phyloP scores from a whole-genome alignment of 495 filamentous ascomycete genomes.

The Aspergillus affinis region DNA sequence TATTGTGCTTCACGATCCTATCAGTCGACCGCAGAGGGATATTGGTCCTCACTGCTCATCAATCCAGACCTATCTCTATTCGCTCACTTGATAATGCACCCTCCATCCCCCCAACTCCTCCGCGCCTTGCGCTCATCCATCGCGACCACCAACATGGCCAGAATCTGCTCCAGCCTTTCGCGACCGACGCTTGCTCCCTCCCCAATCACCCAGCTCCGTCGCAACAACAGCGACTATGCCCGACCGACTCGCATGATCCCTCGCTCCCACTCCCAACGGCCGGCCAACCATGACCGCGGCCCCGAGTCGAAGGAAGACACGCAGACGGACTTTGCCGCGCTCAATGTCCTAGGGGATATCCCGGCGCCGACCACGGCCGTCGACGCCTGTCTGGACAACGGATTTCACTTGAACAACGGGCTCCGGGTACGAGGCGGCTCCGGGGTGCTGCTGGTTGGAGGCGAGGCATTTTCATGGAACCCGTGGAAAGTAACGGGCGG shows the following conservation, averaged over 20 bases:
- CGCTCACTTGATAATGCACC: slow-evolving; percentile 31
- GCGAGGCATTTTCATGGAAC: slow-evolving; percentile 85
- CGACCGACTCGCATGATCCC: slow-evolving; percentile 40
- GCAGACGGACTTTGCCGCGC: slow-evolving; percentile 69
- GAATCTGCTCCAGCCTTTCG: slow-evolving; percentile 18
- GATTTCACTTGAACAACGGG: slow-evolving; percentile 54
- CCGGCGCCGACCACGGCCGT: slow-evolving; percentile 76
- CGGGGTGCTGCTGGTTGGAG: slow-evolving; percentile 72
- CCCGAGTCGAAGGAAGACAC: slow-evolving; percentile 59
- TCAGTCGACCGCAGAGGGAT: not conserved
- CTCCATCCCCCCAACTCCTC: slow-evolving; percentile 46
- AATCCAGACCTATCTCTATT: not conserved
- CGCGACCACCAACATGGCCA: slow-evolving; percentile 11
- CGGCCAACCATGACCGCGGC: slow-evolving; percentile 54
- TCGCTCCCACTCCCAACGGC: slow-evolving; percentile 40
- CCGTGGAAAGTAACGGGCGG: slow-evolving; percentile 60
- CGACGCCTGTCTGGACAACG: slow-evolving; percentile 52
- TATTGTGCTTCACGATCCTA: not conserved
- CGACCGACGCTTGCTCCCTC: slow-evolving; percentile 14
- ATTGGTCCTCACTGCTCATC: not conserved
- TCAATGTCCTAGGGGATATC: slow-evolving; percentile 78
- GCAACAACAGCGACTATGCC: slow-evolving; percentile 29
- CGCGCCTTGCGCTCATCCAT: slow-evolving; percentile 44
- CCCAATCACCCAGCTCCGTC: slow-evolving; percentile 20
- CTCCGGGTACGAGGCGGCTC: slow-evolving; percentile 61